Evolutionary conservation across 352 stramenopile species (phyloP), one percentile per base, ranked within the genome.

Genomic region (Globisporangium middletonii): DNA sequence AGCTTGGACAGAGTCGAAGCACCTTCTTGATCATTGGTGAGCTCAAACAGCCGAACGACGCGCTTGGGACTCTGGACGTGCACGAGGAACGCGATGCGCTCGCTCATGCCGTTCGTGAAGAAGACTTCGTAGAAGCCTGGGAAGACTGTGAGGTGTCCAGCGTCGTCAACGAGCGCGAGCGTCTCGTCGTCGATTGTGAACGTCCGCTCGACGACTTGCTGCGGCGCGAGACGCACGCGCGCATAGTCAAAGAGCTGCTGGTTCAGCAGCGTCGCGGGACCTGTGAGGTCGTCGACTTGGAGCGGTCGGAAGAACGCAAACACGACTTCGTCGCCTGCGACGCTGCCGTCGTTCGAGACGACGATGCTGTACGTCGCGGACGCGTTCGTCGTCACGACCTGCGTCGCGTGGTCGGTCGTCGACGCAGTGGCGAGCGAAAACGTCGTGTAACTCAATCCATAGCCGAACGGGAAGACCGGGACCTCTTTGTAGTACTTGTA

Each of bases 401-500:
- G 46, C 18, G 62, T 45, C 28, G 33, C 16, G 54, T n/a, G 27
- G 13, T 63, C 8, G 61, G 19, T 67, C 50, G 11, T 52, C 57
- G 13, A 50, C 50, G 59, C 60, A 12, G 70, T 58, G 5, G 38
- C 53, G 11, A 91, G 49, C 0, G 64, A 69, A 49, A 97, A 97
- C 30, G 56, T 88, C 3, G 91, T 96, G 74, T 98, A 98, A 53
- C 81, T 95, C 41, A 97, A 72, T 3, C 92, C 92, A 60, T 78
- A 91, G 8, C 91, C 92, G 60, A 98, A 98, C 8, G 86, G 77
- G 49, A 95, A 94, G 37, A 97, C 83, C 0, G 86, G 79, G 6
- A 88, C 66, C 50, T 91, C 88, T 55, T 86, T 93, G 73, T 86
- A 97, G 64, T 97, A 98, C 2, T 88, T 74, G 63, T 97, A 97